phyloP scores from a whole-genome alignment of 2,329 filamentous ascomycete genomes.

The Aureobasidium sp. region DNA sequence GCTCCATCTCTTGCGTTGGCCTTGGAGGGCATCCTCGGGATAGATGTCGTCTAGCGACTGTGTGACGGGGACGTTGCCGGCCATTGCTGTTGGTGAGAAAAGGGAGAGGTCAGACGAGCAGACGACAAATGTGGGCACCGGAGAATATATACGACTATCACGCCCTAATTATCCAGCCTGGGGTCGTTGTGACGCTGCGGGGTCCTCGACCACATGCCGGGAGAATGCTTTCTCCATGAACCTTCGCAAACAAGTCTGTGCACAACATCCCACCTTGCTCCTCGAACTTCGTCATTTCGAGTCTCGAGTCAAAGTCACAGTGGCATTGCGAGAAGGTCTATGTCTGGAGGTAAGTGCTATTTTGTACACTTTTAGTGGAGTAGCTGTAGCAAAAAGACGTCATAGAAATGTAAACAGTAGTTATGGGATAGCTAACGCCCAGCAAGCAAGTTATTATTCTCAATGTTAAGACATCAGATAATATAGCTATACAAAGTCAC shows the following conservation, averaged over 20 bases:
- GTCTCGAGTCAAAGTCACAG: not conserved
- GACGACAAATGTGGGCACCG: not conserved
- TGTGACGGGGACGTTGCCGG: conserved; percentile 60
- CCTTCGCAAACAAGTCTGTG: not conserved
- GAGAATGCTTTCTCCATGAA: not conserved
- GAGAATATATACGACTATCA: conserved; percentile 1
- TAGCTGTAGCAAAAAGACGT: not conserved
- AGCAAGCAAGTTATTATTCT: not conserved
- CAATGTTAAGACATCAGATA: not conserved
- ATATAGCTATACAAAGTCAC: not conserved
- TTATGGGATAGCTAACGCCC: not conserved
- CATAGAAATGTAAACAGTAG: not conserved
- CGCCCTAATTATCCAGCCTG: conserved; percentile 10
- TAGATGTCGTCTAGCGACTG: conserved; percentile 76
- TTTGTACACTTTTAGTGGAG: not conserved
- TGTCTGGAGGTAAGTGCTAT: not conserved
- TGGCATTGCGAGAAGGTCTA: not conserved
- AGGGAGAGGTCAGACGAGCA: not conserved
- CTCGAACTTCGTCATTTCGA: not conserved
- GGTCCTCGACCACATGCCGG: not conserved
- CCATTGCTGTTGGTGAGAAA: conserved; percentile 20
- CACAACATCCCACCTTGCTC: not conserved
- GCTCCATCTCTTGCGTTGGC: conserved; percentile 70
- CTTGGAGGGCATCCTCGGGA: conserved; percentile 60
- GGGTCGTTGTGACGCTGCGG: not conserved